Evolutionary conservation across 176 grass and related monocot species (phyloP).

Genomic region (Aegilops sharonensis): DNA sequence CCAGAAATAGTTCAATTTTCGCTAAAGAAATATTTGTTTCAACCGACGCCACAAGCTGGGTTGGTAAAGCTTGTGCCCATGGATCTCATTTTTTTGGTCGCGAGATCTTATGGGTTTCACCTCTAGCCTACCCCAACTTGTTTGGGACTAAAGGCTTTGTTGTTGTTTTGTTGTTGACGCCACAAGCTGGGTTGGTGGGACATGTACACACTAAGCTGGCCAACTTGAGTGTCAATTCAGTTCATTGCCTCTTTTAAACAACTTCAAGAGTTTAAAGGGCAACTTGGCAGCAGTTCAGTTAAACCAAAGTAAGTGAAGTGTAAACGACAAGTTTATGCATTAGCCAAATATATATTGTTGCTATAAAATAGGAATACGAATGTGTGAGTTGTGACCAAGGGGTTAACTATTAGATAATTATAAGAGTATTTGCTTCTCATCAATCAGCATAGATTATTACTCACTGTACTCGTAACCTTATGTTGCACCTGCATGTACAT

Average conservation of each 20-base stretch:
- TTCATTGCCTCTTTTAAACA: background rate
- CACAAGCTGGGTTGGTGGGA: background rate
- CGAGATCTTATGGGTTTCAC: too few relatives aligned
- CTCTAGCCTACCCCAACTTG: too few relatives aligned
- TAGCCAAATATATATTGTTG: background rate
- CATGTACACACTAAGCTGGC: background rate
- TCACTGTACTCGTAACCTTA: slow-evolving; percentile 24
- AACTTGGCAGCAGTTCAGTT: background rate
- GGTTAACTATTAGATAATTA: slow-evolving; percentile 4
- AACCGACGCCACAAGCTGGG: background rate
- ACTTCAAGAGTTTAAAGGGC: slow-evolving; percentile 4
- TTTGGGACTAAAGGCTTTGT: too few relatives aligned
- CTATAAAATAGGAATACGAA: slow-evolving; percentile 2
- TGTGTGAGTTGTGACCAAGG: background rate
- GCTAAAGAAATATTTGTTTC: background rate
- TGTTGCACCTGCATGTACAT: slow-evolving; percentile 36
- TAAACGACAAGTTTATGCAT: background rate
- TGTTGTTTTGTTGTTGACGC: background rate
- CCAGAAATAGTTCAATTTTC: background rate
- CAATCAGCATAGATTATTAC: slow-evolving; percentile 1
- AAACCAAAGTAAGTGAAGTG: background rate
- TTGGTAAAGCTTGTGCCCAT: background rate
- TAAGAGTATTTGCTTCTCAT: background rate
- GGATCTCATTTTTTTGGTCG: too few relatives aligned
- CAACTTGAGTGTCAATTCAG: slow-evolving; percentile 1